Evolutionary conservation across 768 basidiomycete genomes (phyloP).

Genomic region (Megacollybia marginata): DNA sequence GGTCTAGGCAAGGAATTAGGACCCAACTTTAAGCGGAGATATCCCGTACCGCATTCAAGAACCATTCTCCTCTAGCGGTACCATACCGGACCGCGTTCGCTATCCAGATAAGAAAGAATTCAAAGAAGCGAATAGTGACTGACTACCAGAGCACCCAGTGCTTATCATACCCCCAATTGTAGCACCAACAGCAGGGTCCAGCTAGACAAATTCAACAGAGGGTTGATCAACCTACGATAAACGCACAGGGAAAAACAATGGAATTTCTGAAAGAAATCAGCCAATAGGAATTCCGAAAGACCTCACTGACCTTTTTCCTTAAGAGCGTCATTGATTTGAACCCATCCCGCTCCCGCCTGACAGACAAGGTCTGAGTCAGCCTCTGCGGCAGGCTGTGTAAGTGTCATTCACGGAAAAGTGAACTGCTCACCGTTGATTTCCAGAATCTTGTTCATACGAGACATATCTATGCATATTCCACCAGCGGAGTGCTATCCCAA

Average conservation of each 20-base stretch:
- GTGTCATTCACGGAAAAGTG: neutral
- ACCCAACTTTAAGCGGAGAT: neutral
- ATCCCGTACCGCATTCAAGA: slow-evolving; percentile 64
- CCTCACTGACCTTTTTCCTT: slow-evolving; percentile 35
- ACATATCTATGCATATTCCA: slow-evolving; percentile 77
- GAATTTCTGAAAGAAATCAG: slow-evolving; percentile 35
- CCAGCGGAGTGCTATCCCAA: slow-evolving; percentile 32
- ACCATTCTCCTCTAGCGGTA: slow-evolving; percentile 87
- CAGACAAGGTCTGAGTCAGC: slow-evolving; percentile 68
- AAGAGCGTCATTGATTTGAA: slow-evolving; percentile 64
- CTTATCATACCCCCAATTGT: slow-evolving; percentile 85
- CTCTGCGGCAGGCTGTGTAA: slow-evolving; percentile 27
- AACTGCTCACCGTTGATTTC: slow-evolving; percentile 53
- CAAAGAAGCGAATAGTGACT: slow-evolving; percentile 15
- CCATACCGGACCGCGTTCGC: slow-evolving; percentile 84
- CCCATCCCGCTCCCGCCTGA: slow-evolving; percentile 67
- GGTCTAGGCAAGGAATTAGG: slow-evolving; percentile 38
- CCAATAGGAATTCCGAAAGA: neutral
- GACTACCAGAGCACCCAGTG: slow-evolving; percentile 82
- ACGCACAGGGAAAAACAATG: slow-evolving; percentile 75
- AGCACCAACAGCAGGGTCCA: slow-evolving; percentile 73
- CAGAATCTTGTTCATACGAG: slow-evolving; percentile 71
- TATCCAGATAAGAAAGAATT: slow-evolving; percentile 10
- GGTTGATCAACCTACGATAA: slow-evolving; percentile 24
- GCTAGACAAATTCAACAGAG: slow-evolving; percentile 4